Evolutionary conservation across 352 stramenopile species (phyloP), one percentile per base, ranked within the genome.

Genomic region (Globisporangium canariense): DNA sequence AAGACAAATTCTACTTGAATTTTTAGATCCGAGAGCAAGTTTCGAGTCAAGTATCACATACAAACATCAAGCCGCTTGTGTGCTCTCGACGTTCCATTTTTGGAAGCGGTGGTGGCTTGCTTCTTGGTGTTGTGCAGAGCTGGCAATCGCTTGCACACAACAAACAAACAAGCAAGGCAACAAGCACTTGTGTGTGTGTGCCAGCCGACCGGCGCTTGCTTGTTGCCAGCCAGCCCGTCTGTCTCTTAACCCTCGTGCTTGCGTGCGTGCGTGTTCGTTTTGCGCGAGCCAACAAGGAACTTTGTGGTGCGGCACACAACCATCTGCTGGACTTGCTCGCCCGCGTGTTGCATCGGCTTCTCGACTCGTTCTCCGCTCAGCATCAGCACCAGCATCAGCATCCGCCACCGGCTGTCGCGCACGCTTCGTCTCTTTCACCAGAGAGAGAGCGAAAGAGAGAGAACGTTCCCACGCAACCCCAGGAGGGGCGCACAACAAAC

Each of bases 401-500:
- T n/a, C 11, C 9, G 2, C 28, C 18, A 56, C 25, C 50, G 28
- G 50, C 50, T 56, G 50, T 34, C 13, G 50, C n/a, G 22, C 18
- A 4, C 28, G 50, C 50, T 56, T 56, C 50, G 50, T 56, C 50
- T 56, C 50, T 56, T 56, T 56, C 50, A 56, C 50, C 50, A 56
- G 50, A 40, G 49, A 40, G 49, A 54, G 50, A 55, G 46, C 46
- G 46, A 52, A 52, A 52, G 47, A 54, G 49, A 56, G 50, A 56
- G 50, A 56, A 56, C 50, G 50, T 56, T 56, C n/a, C 50, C 50
- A 25, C 50, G 50, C 50, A 56, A 56, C 50, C 50, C 50, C 50
- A 56, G 50, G 49, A 54, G 49, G 22, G 11, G n/a, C 49, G 18
- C 10, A 34, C 49, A 32, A 18, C 47, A 28, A 18, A 18, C 49